Percentiles rank a stretch among this genome's conserved stretches.
phyloP scores from a whole-genome alignment of 768 basidiomycete genomes.

The Chlorophyllum brunneum region DNA sequence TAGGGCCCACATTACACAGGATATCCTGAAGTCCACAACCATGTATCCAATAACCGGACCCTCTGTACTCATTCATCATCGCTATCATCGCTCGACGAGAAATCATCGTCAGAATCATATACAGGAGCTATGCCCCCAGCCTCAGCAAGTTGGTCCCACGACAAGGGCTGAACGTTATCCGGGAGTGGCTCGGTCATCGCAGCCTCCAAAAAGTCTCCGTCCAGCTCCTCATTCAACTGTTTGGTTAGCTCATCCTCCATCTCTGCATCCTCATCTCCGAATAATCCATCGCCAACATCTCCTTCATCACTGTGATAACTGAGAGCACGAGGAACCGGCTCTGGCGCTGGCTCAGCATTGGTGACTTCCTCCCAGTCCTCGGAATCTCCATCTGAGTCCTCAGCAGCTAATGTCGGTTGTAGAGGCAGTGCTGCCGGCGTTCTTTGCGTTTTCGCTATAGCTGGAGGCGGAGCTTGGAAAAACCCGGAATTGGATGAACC shows the following conservation, averaged over 20 bases:
- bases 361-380: conserved; percentile 16
- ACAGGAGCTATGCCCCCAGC: conserved; percentile 1
- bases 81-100: conserved; percentile 15
- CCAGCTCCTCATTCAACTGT: conserved; percentile 12
- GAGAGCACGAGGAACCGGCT: conserved; percentile 1
- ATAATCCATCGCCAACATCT: conserved; percentile 12
- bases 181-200: conserved; percentile 4
- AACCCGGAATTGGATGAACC: conserved; percentile 9
- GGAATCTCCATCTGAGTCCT: conserved; percentile 17
- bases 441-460: neutral
- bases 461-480: conserved; percentile 8
- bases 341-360: neutral
- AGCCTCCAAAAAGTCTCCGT: conserved; percentile 12
- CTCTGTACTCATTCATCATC: conserved; percentile 12
- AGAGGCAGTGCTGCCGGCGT: neutral
- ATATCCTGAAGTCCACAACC: no score
- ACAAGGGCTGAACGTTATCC: conserved; percentile 12
- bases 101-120: conserved; percentile 13
- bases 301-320: conserved; percentile 11
- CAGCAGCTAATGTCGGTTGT: neutral
- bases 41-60: neutral
- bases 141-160: conserved; percentile 13
- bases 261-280: conserved; percentile 13
- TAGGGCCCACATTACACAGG: no score
- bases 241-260: conserved; percentile 12